phyloP scores from a whole-genome alignment of 2,329 filamentous ascomycete genomes.

The Septoria linicola region DNA sequence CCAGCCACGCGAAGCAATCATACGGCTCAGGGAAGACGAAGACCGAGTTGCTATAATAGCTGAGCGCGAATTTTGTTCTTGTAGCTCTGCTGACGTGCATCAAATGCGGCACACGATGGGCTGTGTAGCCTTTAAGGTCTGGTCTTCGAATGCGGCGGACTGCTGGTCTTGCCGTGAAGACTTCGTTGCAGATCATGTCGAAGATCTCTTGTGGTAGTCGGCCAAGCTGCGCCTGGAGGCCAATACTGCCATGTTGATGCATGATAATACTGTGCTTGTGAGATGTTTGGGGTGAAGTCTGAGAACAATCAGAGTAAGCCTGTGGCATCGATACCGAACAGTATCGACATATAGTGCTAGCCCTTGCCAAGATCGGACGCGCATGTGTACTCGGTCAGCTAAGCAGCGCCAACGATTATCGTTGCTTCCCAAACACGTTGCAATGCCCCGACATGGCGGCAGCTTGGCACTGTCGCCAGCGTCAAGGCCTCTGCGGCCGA shows the following conservation, averaged over 20 bases:
- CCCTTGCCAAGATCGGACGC: too few relatives aligned
- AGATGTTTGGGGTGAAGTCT: background rate
- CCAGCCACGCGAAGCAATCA: background rate
- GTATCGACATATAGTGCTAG: too few relatives aligned
- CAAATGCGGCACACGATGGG: background rate
- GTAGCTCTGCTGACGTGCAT: background rate
- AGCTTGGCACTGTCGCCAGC: too few relatives aligned
- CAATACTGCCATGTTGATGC: background rate
- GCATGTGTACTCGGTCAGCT: too few relatives aligned
- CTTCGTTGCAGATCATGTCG: conserved; percentile 2
- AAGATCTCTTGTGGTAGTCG: conserved; percentile 5
- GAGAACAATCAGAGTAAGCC: background rate
- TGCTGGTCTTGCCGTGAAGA: background rate
- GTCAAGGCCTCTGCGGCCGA: too few relatives aligned
- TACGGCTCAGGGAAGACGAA: background rate
- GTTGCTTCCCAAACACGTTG: too few relatives aligned
- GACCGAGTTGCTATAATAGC: background rate
- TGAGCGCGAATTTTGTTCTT: background rate
- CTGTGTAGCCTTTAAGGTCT: background rate
- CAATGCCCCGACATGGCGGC: too few relatives aligned
- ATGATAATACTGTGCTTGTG: background rate
- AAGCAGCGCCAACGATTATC: too few relatives aligned
- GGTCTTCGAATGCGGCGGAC: background rate
- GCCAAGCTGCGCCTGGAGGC: background rate
- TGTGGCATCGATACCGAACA: too few relatives aligned